phyloP scores from a whole-genome alignment of 257 asterid species.

The Solanum sitiens region DNA sequence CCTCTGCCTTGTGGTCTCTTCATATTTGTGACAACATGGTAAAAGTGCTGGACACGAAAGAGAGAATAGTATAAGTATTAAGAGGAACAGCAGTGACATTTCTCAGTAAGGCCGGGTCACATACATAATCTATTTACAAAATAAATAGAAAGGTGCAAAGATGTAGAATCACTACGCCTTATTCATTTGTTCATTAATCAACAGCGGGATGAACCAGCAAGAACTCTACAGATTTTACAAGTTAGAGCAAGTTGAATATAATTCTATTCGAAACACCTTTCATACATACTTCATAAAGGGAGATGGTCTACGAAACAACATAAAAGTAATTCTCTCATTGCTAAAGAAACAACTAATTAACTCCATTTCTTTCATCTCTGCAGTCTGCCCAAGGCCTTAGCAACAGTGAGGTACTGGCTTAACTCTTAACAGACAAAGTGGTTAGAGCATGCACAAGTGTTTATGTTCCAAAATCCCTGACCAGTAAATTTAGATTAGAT shows the following conservation, averaged over 20 bases:
- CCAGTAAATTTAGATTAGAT: background rate
- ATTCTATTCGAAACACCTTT: background rate
- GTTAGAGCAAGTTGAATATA: background rate
- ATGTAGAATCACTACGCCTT: background rate
- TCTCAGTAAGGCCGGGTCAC: background rate
- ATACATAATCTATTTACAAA: background rate
- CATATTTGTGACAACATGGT: conserved; percentile 67
- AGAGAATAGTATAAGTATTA: conserved; percentile 10
- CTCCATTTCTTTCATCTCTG: background rate
- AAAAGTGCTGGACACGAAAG: conserved; percentile 67
- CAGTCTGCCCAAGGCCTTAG: background rate
- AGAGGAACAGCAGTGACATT: conserved; percentile 1
- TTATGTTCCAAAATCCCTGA: background rate
- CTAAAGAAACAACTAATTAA: background rate
- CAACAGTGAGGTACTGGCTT: background rate
- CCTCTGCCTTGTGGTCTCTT: conserved; percentile 98
- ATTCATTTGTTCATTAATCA: background rate
- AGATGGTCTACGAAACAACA: background rate
- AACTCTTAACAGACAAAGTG: background rate
- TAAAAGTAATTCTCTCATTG: background rate
- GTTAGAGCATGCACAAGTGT: background rate
- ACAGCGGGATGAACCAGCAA: background rate
- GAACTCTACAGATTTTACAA: background rate
- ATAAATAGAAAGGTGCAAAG: background rate
- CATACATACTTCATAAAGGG: background rate